phyloP scores from a whole-genome alignment of 768 basidiomycete species.

The Lyophyllum semitale region DNA sequence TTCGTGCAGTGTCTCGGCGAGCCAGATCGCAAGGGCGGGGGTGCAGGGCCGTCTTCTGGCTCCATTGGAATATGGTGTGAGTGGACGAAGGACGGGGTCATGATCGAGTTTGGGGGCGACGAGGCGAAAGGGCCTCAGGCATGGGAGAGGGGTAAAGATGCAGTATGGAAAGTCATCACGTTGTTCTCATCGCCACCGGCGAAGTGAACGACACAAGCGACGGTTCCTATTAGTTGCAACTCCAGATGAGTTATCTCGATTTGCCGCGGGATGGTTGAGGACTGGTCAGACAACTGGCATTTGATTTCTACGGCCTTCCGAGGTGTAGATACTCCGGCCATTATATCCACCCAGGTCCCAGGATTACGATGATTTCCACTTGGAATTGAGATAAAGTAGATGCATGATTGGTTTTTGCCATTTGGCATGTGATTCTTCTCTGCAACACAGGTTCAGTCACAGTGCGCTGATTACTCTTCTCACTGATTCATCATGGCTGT shows the following conservation, averaged over 20 bases:
- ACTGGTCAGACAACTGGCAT: neutral
- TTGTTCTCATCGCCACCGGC: conserved; percentile 41
- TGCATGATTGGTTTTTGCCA: neutral
- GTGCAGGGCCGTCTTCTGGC: conserved; percentile 78
- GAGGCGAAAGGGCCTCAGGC: conserved; percentile 79
- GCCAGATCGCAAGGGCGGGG: conserved; percentile 90
- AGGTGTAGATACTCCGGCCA: neutral
- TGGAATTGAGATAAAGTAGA: too few species aligned
- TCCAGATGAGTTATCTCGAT: neutral
- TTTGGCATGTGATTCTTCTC: conserved; percentile 1
- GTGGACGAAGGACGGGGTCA: conserved; percentile 79
- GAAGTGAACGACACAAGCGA: neutral
- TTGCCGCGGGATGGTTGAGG: neutral
- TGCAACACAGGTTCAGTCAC: neutral
- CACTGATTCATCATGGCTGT: conserved; percentile 55
- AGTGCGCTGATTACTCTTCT: neutral
- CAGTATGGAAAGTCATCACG: conserved; percentile 75
- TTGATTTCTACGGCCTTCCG: neutral
- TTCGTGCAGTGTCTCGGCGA: conserved; percentile 80
- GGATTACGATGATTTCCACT: too few species aligned
- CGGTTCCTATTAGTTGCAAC: neutral
- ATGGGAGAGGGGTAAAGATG: conserved; percentile 86
- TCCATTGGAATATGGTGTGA: conserved; percentile 94
- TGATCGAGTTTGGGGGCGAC: conserved; percentile 85
- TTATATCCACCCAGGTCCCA: too few species aligned